phyloP scores from a whole-genome alignment of 768 basidiomycete genomes.

The Leucosporidium scottii region DNA sequence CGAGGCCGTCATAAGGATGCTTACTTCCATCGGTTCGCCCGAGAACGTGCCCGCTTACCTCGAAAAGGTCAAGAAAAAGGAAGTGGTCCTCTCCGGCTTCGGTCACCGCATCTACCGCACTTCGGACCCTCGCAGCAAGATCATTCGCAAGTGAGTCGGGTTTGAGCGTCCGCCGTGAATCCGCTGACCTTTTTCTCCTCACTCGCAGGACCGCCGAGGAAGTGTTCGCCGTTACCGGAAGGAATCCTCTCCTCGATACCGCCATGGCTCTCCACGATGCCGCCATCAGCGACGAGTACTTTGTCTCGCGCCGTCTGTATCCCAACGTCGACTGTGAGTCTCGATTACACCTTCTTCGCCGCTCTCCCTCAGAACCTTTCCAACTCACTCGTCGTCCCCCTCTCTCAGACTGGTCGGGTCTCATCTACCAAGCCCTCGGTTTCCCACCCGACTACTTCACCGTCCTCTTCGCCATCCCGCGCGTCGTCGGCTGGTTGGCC shows the following conservation, averaged over 20 bases:
- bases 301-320: constrained; percentile 67
- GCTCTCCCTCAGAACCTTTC: constrained; percentile 6
- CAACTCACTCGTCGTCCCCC: neutral
- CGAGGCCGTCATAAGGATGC: constrained; percentile 86
- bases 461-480: constrained; percentile 82
- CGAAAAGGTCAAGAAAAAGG: constrained; percentile 76
- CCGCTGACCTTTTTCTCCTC: neutral
- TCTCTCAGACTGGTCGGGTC: constrained; percentile 21
- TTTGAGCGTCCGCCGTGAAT: too few relatives aligned
- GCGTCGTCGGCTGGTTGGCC: constrained; percentile 87
- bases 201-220: constrained; percentile 15
- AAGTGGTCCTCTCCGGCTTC: constrained; percentile 83
- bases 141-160: constrained; percentile 81
- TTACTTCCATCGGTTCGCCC: constrained; percentile 75
- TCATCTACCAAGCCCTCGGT: constrained; percentile 58
- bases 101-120: constrained; percentile 82
- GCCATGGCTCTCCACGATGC: constrained; percentile 82
- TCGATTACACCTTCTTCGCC: neutral
- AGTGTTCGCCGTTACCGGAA: constrained; percentile 60
- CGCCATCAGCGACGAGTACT: constrained; percentile 86
- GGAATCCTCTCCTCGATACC: constrained; percentile 74
- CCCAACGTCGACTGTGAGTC: constrained; percentile 71
- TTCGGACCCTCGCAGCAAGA: constrained; percentile 79
- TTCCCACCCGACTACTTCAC: constrained; percentile 94
- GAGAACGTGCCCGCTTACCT: constrained; percentile 52